Conservation (phyloP, 441 rosid genomes). For the Melastoma candidum region DNA sequence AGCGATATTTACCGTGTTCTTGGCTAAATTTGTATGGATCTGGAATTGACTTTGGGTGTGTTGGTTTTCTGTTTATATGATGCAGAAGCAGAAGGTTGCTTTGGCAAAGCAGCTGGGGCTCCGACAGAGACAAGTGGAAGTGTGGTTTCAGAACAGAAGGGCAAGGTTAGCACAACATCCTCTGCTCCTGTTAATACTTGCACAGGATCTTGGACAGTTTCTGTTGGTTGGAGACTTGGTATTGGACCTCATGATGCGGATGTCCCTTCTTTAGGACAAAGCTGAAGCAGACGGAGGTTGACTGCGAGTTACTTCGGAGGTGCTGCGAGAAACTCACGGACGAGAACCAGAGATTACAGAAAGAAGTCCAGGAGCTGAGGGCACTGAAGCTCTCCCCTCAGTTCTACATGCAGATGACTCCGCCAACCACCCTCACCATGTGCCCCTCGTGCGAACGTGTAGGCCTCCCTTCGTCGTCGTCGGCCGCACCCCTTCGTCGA, state of each 20-base stretch:
- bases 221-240: too few species aligned
- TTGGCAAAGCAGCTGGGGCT: conserved; percentile 86
- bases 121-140: conserved; percentile 88
- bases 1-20: background rate
- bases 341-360: conserved; percentile 84
- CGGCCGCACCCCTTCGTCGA: conserved; percentile 13
- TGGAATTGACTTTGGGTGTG: conserved; percentile 12
- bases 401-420: conserved; percentile 93
- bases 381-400: conserved; percentile 90
- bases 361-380: conserved; percentile 80
- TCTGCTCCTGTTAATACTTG: background rate
- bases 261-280: conserved; percentile 48
- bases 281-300: conserved; percentile 94
- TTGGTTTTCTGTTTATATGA: background rate
- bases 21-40: background rate
- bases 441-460: conserved; percentile 96
- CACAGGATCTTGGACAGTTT: too few species aligned
- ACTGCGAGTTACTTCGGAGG: conserved; percentile 81
- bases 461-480: conserved; percentile 35
- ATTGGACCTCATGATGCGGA: too few species aligned
- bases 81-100: conserved; percentile 77
- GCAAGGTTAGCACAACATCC: conserved; percentile 53
- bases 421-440: conserved; percentile 95
- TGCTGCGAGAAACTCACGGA: conserved; percentile 86
- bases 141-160: conserved; percentile 98